Evolutionary conservation across 1,284 basidiomycete species (phyloP).

Genomic region (Apiotrichum gracile): DNA sequence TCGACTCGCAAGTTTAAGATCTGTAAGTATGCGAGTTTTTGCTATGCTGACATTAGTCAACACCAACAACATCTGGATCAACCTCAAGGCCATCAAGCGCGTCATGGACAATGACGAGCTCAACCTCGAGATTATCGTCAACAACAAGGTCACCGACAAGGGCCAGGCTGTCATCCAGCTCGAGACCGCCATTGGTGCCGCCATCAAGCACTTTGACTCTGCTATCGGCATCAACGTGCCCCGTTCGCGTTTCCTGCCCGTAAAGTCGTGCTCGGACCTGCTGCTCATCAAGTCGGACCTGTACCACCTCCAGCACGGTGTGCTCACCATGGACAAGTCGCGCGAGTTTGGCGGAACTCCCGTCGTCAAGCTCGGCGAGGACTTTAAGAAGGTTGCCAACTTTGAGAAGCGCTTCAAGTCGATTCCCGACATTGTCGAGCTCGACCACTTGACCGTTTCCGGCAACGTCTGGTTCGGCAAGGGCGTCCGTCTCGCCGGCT

Average conservation of each 20-base stretch:
- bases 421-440: slow-evolving; percentile 86
- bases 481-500: slow-evolving; percentile 80
- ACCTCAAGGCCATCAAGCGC: slow-evolving; percentile 86
- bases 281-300: slow-evolving; percentile 95
- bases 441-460: slow-evolving; percentile 94
- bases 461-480: slow-evolving; percentile 95
- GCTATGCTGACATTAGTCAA: slow-evolving; percentile 26
- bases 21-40: slow-evolving; percentile 16
- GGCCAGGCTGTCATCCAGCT: slow-evolving; percentile 84
- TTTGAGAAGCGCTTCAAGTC: slow-evolving; percentile 90
- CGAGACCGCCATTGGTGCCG: slow-evolving; percentile 93
- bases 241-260: slow-evolving; percentile 93
- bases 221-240: slow-evolving; percentile 98
- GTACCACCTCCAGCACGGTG: slow-evolving; percentile 91
- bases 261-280: slow-evolving; percentile 75
- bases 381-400: slow-evolving; percentile 74
- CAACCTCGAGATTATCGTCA: slow-evolving; percentile 78
- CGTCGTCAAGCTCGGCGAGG: slow-evolving; percentile 92
- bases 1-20: slow-evolving; percentile 73
- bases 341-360: slow-evolving; percentile 91
- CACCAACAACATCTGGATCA: slow-evolving; percentile 87
- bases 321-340: slow-evolving; percentile 81
- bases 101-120: slow-evolving; percentile 82
- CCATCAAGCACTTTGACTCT: slow-evolving; percentile 64
- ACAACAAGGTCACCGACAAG: slow-evolving; percentile 83